Evolutionary conservation across 2,329 filamentous ascomycete species (phyloP).

Genomic region (Zelopaecilomyces penicillatus): DNA sequence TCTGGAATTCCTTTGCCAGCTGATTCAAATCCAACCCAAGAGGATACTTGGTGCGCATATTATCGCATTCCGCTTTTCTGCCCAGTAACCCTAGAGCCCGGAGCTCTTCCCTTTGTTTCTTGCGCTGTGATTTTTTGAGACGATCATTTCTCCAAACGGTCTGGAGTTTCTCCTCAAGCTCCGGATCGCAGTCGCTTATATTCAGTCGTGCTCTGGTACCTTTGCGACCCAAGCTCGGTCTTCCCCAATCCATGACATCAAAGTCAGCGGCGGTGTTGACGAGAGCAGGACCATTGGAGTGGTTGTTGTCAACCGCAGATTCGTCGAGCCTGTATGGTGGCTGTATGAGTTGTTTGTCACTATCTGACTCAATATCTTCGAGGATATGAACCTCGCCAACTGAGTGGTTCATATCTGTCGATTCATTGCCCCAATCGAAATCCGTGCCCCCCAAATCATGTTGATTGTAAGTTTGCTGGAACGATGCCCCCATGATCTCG

Average conservation of each 20-base stretch:
- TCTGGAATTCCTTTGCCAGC: slow-evolving; percentile 62
- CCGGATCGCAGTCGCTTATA: slow-evolving; percentile 54
- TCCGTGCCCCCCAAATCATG: slow-evolving; percentile 21
- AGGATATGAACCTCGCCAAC: background rate
- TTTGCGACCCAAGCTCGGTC: slow-evolving; percentile 54
- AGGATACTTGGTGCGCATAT: slow-evolving; percentile 63
- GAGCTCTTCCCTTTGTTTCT: slow-evolving; percentile 60
- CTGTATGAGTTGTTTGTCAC: no score
- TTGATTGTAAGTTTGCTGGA: slow-evolving; percentile 47
- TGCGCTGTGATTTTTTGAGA: slow-evolving; percentile 61
- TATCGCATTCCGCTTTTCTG: slow-evolving; percentile 44
- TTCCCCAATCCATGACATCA: slow-evolving; percentile 77
- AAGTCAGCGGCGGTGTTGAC: slow-evolving; percentile 52
- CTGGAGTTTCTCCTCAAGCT: slow-evolving; percentile 53
- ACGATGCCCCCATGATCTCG: slow-evolving; percentile 51
- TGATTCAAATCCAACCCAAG: slow-evolving; percentile 63
- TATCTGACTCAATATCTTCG: background rate
- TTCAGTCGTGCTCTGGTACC: slow-evolving; percentile 46
- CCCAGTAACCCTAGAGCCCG: slow-evolving; percentile 59
- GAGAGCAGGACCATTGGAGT: background rate
- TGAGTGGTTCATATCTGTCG: background rate
- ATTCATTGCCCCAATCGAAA: slow-evolving; percentile 6
- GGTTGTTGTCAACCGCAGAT: background rate
- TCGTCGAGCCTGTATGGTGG: no score
- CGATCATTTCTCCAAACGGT: slow-evolving; percentile 59